A percentile compares a stretch with the other conserved stretches of the same genome.
phyloP scores from a whole-genome alignment of 768 basidiomycete species.

The Mycena galericulata region DNA sequence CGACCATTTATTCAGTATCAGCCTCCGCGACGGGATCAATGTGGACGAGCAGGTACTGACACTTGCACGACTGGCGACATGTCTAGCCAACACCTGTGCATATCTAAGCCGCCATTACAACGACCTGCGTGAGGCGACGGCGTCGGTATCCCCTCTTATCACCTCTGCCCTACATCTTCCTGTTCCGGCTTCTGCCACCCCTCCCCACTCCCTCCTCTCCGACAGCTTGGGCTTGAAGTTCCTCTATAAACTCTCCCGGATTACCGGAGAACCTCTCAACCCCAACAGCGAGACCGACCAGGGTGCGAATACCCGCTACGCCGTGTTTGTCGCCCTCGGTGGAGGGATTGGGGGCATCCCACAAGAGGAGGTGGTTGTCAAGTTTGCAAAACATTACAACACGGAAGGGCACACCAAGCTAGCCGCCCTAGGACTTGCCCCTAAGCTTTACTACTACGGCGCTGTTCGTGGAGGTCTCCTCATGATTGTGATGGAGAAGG shows the following conservation, averaged over 20 bases:
- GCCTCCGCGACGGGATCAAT: slow-evolving; percentile 12
- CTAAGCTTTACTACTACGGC: slow-evolving; percentile 2
- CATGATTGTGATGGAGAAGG: slow-evolving; percentile 17
- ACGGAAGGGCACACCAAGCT: not conserved
- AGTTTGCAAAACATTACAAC: slow-evolving; percentile 11
- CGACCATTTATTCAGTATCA: slow-evolving; percentile 13
- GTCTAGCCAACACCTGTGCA: not conserved
- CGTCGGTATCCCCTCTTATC: not conserved
- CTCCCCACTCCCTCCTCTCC: slow-evolving; percentile 8
- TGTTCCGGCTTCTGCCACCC: slow-evolving; percentile 6
- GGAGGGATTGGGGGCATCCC: slow-evolving; percentile 1
- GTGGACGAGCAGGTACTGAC: slow-evolving; percentile 2
- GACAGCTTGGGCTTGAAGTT: not conserved
- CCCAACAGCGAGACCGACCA: slow-evolving; percentile 3
- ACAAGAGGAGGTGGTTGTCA: slow-evolving; percentile 8
- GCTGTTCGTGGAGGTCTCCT: slow-evolving; percentile 9
- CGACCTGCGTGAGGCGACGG: not conserved
- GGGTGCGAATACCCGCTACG: slow-evolving; percentile 3
- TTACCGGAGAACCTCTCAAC: slow-evolving; percentile 15
- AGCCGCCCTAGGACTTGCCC: slow-evolving; percentile 8
- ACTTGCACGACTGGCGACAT: slow-evolving; percentile 9
- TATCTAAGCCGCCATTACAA: not conserved
- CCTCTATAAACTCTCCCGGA: slow-evolving; percentile 6
- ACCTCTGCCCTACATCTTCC: slow-evolving; percentile 12
- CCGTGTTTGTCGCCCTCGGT: slow-evolving; percentile 17